phyloP scores from a whole-genome alignment of 805 yeast genomes.

The Ogataea neopini region DNA sequence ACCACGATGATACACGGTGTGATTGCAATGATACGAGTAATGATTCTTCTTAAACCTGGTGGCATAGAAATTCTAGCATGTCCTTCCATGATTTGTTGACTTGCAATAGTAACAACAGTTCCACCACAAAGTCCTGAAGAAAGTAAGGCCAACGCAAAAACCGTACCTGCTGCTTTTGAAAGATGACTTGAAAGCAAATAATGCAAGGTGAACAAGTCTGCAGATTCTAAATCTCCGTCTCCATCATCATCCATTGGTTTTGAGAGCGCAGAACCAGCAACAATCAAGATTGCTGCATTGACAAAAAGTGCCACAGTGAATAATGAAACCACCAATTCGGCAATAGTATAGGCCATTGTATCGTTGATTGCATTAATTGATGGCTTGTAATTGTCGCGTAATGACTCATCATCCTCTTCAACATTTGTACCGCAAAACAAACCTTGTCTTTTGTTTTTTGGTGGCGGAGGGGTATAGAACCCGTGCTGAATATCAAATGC shows the following conservation, averaged over 20 bases:
- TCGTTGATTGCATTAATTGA: conserved; percentile 78
- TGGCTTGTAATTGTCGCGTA: conserved; percentile 52
- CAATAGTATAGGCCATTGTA: conserved; percentile 77
- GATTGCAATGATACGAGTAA: conserved; percentile 82
- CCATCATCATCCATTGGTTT: conserved; percentile 41
- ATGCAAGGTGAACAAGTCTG: conserved; percentile 82
- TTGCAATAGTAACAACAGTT: conserved; percentile 89
- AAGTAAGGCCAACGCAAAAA: conserved; percentile 84
- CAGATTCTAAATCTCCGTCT: conserved; percentile 65
- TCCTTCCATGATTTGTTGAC: conserved; percentile 93
- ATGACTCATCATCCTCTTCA: conserved; percentile 19
- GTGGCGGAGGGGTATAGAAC: conserved; percentile 43
- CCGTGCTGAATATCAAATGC: conserved; percentile 77
- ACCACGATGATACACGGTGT: conserved; percentile 82
- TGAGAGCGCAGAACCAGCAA: conserved; percentile 83
- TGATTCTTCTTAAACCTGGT: conserved; percentile 77
- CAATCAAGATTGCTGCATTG: conserved; percentile 84
- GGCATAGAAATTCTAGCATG: conserved; percentile 76
- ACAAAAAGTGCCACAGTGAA: conserved; percentile 91
- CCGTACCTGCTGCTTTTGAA: conserved; percentile 83
- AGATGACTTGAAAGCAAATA: conserved; percentile 66
- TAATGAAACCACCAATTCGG: conserved; percentile 78
- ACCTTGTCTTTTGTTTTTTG: conserved; percentile 25
- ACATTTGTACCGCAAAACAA: conserved; percentile 36
- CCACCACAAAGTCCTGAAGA: conserved; percentile 97